phyloP scores from a whole-genome alignment of 2,329 filamentous ascomycete genomes.

The Pseudogymnoascus sp. region DNA sequence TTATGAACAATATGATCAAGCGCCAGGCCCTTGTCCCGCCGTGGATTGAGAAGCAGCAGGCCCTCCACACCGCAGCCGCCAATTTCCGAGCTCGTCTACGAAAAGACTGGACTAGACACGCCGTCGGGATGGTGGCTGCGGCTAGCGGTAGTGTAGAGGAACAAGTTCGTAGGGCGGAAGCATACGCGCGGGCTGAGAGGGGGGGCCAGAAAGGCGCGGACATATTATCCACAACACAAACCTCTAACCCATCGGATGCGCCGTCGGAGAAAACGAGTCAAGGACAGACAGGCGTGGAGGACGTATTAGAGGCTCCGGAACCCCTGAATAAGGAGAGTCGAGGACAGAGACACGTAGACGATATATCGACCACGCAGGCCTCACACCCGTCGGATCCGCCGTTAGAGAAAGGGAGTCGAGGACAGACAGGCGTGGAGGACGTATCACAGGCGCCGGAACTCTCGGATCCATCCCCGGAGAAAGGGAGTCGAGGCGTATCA shows the following conservation, averaged over 20 bases:
- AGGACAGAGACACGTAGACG: too few relatives aligned
- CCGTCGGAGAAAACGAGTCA: not conserved
- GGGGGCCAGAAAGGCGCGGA: slow-evolving; percentile 42
- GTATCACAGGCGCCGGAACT: too few relatives aligned
- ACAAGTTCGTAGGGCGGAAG: slow-evolving; percentile 64
- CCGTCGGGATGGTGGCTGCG: slow-evolving; percentile 68
- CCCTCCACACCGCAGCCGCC: slow-evolving; percentile 61
- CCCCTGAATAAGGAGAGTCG: too few relatives aligned
- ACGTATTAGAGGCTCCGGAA: too few relatives aligned
- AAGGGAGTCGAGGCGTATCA: too few relatives aligned
- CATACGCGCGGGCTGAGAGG: slow-evolving; percentile 69
- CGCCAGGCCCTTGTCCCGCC: slow-evolving; percentile 91
- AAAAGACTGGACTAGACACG: slow-evolving; percentile 78
- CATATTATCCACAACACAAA: slow-evolving; percentile 30
- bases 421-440: too few relatives aligned
- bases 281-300: too few relatives aligned
- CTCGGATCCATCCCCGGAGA: too few relatives aligned
- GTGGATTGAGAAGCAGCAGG: slow-evolving; percentile 98
- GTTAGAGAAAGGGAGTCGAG: not conserved
- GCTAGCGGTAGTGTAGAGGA: slow-evolving; percentile 66
- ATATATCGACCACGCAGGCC: too few relatives aligned
- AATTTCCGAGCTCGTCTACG: slow-evolving; percentile 69
- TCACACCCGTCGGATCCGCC: too few relatives aligned
- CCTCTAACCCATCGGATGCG: slow-evolving; percentile 21
- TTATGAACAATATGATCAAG: slow-evolving; percentile 98